Conservation (phyloP, 352 stramenopile species). For the Phytopythium delawarense region DNA sequence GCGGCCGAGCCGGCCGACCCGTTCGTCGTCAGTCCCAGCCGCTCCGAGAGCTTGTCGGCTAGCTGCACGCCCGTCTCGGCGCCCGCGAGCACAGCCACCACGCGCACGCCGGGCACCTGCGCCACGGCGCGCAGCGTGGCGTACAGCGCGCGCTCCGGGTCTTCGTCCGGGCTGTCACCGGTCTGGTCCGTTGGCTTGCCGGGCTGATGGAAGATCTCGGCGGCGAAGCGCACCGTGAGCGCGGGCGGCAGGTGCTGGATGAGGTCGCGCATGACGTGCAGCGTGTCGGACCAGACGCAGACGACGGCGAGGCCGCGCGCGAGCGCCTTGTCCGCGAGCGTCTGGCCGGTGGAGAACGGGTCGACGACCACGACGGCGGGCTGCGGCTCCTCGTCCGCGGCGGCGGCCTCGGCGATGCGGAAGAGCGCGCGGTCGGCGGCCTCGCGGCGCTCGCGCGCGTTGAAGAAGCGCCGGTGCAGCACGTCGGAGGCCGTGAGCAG, state of each 20-base stretch:
- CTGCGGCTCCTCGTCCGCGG: conserved; percentile 15
- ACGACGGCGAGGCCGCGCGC: conserved; percentile 82
- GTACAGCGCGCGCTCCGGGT: conserved; percentile 23
- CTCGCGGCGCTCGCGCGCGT: conserved; percentile 58
- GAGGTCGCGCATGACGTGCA: conserved; percentile 67
- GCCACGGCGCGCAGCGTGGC: conserved; percentile 36
- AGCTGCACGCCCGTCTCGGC: conserved; percentile 93
- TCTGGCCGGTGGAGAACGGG: conserved; percentile 93
- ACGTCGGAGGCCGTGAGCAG: conserved; percentile 75
- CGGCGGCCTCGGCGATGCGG: conserved; percentile 48
- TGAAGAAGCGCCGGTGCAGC: conserved; percentile 79
- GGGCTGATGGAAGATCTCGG: conserved; percentile 57
- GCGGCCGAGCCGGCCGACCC: conserved; percentile 69
- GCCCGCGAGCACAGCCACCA: conserved; percentile 86
- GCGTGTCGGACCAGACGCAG: conserved; percentile 76
- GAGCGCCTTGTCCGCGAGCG: conserved; percentile 86
- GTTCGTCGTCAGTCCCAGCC: conserved; percentile 87
- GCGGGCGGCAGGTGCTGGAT: conserved; percentile 59
- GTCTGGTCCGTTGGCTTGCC: too few species aligned
- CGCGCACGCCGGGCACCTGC: conserved; percentile 30
- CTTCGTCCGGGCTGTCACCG: conserved; percentile 12
- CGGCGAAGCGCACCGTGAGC: conserved; percentile 46
- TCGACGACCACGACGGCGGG: conserved; percentile 92
- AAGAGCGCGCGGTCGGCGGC: conserved; percentile 39
- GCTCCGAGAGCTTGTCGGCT: conserved; percentile 87